Evolutionary conservation across 225 moss, liverwort and hornwort genomes (phyloP).

Genomic region (Marchantia polymorpha): DNA sequence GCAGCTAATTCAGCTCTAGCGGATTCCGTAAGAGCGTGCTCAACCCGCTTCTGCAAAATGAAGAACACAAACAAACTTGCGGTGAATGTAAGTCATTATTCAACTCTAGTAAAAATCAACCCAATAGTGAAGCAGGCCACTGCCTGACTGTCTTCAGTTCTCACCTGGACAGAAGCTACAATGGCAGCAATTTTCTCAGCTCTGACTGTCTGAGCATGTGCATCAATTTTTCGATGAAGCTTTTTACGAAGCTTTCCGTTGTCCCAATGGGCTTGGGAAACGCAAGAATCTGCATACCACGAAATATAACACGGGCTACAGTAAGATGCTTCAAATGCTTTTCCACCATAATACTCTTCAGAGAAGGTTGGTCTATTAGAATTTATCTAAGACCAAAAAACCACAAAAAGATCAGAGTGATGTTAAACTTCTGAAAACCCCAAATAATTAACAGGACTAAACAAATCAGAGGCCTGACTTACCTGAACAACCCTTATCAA

Average conservation of each 20-base stretch:
- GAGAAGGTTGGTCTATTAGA: not conserved
- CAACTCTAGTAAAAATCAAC: not conserved
- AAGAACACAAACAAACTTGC: not conserved
- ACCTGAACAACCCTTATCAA: constrained; percentile 75
- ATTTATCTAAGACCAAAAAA: not conserved
- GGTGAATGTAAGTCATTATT: no score
- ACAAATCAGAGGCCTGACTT: not conserved
- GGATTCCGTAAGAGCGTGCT: constrained; percentile 57
- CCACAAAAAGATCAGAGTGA: not conserved
- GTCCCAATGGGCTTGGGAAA: constrained; percentile 75
- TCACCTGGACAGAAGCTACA: constrained; percentile 37
- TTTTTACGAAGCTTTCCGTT: constrained; percentile 70
- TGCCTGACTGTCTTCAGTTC: not conserved
- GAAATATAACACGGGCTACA: not conserved
- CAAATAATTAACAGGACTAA: no score
- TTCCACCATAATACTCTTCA: not conserved
- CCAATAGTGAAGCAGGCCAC: no score
- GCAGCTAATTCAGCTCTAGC: constrained; percentile 68
- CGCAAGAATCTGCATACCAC: constrained; percentile 60
- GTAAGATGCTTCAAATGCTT: not conserved
- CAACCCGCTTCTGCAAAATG: constrained; percentile 44
- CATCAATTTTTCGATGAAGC: constrained; percentile 66
- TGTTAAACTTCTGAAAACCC: not conserved
- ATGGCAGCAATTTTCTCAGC: constrained; percentile 56
- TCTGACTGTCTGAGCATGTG: constrained; percentile 54